A percentile compares a stretch with the other conserved stretches of the same genome.
These are phyloP conservation scores for Polygonum maritimum DNA, from an alignment of 148 eudicot species.

Conservation along the genomic window DNA sequence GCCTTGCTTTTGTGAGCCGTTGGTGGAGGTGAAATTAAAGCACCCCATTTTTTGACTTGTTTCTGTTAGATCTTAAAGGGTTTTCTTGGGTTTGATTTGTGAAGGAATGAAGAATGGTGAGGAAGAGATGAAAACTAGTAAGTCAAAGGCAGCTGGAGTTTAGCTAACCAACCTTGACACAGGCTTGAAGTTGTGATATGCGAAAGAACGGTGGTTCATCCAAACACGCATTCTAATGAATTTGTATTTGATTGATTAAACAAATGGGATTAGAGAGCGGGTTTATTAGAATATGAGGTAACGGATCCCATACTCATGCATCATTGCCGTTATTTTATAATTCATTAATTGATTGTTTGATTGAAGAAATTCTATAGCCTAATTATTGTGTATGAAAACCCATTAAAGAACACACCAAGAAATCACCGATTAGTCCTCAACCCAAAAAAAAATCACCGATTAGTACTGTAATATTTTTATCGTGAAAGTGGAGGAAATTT, in stretches of 20 bases:
- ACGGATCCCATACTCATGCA: background rate
- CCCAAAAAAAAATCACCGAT: too few species aligned
- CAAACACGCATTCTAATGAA: background rate
- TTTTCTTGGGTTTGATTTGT: background rate
- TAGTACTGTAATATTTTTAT: too few species aligned
- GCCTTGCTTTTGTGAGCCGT: constrained; percentile 18
- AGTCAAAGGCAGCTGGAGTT: constrained; percentile 20
- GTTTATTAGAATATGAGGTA: background rate
- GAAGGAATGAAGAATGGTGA: constrained; percentile 1
- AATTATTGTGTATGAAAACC: background rate
- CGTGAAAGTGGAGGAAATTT: background rate
- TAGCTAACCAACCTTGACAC: constrained; percentile 18
- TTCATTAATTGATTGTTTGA: background rate
- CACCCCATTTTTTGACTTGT: constrained; percentile 18
- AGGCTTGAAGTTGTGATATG: background rate
- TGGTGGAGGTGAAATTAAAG: constrained; percentile 15
- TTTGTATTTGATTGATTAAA: background rate
- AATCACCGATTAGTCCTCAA: too few species aligned
- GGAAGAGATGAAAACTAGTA: background rate
- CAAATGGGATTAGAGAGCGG: background rate
- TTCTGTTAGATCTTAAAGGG: background rate
- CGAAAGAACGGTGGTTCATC: constrained; percentile 3
- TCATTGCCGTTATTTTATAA: background rate
- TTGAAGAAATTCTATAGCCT: background rate
- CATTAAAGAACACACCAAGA: background rate